Evolutionary conservation across 768 basidiomycete species (phyloP), one percentile per base, ranked within the genome.

Genomic region (Leccinum sublutescens): DNA sequence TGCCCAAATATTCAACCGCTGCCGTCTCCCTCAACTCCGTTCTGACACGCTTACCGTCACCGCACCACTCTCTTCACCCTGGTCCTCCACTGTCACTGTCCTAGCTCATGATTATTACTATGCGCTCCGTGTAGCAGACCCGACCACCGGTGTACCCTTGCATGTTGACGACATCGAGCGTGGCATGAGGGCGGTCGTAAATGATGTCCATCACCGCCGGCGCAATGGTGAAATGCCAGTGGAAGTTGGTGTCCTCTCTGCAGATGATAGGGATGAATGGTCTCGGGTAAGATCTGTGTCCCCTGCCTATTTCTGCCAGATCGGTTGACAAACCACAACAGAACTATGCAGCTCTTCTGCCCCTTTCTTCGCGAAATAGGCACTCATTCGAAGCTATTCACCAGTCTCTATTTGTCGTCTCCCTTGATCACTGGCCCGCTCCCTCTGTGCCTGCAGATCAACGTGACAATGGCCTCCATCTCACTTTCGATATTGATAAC

Each of bases 71-170:
- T 76, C 81, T 9, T 78, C 73, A 7, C 62, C 60, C 15, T 72
- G 80, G 21, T 70, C 77, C 38, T 79, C 87, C 25, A 79, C 79
- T 3, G 74, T 95, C 49, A 76, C 89, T 23, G 76, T 97, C 45
- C 81, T 93, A 72, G 74, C 87, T 5, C 82, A 89, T 62, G 87
- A 91, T 73, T 92, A 86, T 82, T 85, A 85, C 64, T 97, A 97
- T 66, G 78, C 85, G 1, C 76, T 98, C 57, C 82, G 85, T 29
- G 87, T 91, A 1, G 77, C 80, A 23, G 73, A 77, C 14, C 73
- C 72, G 52, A 59, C 59, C 19, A 66, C 60, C 3, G 68, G 70
- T 40, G 61, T 58, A 53, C 74, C 74, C 1, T 54, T 83, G 27
- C 62, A 75, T 3, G 70, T 73, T 1, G 74, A 67, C 3, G 73